Base-by-base conservation (phyloP, 2,329 filamentous ascomycete species). In the Diplodia mutila region DNA sequence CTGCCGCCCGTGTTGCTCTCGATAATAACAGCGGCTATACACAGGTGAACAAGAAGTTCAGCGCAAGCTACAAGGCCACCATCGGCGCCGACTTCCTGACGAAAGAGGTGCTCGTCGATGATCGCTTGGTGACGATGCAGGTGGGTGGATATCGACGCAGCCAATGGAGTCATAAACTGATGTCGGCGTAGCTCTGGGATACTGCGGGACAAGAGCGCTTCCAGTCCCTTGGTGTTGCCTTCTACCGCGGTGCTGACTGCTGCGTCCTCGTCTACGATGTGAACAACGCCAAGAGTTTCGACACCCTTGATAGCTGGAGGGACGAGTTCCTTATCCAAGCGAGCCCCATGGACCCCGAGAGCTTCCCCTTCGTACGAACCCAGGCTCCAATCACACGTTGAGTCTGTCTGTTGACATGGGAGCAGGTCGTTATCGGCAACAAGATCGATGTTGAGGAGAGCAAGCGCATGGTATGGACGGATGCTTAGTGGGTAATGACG, bases 41-140 rank as follows among this genome's bases (percentile, higher is more conserved):
- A 73, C 73, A 98, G 94, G 94, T 99, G 87, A 99, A 99, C 86
- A 99, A 99, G 85, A 98, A 99, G 81, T 99, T 99, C 85, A 97
- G 94, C 80, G 94, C 94, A 73, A 97, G 94, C 85, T 99, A 99
- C 89, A 99, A 99, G 85, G 95, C 95, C 69, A 99, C 95, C 54
- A 99, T 99, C 79, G 95, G 95, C 73, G 95, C 95, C 79, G 95
- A 99, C 81, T 99, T 99, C 82, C 86, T 99, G 69, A 99, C 95
- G 67, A 96, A 97, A 80, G 95, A 99, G 84, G 95, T 99, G 49
- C 85, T 97, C 71, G 94, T 99, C 66, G 95, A 98, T 81, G 95
- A 98, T 82, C 89, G 94, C 78, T 88, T 98, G 77, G 95, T 99
- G 72, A 99, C 95, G 42, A 98, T 99, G 93, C 95, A 98, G 90